Evolutionary conservation across 2,329 filamentous ascomycete genomes (phyloP).

Genomic region (Trichoderma cornu-damae): DNA sequence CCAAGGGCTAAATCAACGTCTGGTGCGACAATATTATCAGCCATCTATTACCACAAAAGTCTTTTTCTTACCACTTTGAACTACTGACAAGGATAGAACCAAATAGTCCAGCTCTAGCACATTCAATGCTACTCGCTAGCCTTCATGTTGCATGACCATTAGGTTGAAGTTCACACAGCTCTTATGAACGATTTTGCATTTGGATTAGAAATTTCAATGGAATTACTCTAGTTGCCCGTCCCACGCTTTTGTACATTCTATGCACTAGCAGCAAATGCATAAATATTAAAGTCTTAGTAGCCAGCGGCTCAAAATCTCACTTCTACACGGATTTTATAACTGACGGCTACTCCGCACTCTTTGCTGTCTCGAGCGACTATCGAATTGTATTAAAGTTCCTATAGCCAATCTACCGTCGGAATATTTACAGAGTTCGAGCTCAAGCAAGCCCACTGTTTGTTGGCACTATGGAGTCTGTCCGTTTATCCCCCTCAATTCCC

Average conservation of each 20-base stretch:
- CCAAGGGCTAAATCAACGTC: too few species aligned
- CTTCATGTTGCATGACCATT: too few species aligned
- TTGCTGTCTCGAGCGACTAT: background rate
- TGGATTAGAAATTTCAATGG: too few species aligned
- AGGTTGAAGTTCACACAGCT: too few species aligned
- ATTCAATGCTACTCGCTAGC: too few species aligned
- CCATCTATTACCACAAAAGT: too few species aligned
- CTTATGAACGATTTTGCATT: too few species aligned
- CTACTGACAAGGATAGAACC: too few species aligned
- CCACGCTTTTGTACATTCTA: background rate
- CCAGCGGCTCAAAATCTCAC: background rate
- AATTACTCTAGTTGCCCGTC: too few species aligned
- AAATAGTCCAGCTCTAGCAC: too few species aligned
- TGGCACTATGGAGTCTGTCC: background rate
- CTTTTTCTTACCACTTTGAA: too few species aligned
- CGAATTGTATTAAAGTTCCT: background rate
- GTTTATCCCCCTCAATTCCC: background rate
- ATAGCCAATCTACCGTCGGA: background rate
- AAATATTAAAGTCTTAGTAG: background rate
- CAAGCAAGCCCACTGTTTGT: background rate
- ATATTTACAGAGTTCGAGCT: background rate
- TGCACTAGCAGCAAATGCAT: background rate
- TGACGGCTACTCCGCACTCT: background rate
- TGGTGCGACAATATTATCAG: too few species aligned
- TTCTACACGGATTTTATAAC: background rate